Percentiles rank a stretch among this genome's conserved stretches.
These are phyloP conservation scores for Zelopaecilomyces penicillatus DNA, from an alignment of 2,329 filamentous ascomycete genomes.

Conservation along the genomic window DNA sequence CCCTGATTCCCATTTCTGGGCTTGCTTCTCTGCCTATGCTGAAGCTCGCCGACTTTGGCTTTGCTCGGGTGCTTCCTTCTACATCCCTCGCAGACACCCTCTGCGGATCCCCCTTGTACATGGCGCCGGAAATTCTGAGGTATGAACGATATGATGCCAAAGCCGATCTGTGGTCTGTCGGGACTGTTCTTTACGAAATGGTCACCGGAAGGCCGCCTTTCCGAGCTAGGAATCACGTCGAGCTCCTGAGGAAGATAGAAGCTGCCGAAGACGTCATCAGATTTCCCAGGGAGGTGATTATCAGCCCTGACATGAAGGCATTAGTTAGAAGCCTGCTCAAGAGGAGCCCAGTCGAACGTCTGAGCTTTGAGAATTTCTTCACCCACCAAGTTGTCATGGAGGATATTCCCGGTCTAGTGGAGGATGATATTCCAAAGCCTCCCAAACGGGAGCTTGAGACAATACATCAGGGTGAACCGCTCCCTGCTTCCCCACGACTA, in stretches of 20 bases:
- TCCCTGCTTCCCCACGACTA: constrained; percentile 17
- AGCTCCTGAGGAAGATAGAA: constrained; percentile 86
- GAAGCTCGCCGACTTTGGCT: constrained; percentile 98
- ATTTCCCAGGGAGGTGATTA: constrained; percentile 65
- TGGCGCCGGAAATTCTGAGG: constrained; percentile 94
- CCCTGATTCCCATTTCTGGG: constrained; percentile 71
- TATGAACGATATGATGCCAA: constrained; percentile 98
- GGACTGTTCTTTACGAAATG: constrained; percentile 95
- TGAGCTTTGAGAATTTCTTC: constrained; percentile 85
- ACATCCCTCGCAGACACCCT: constrained; percentile 92
- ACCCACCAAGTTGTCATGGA: constrained; percentile 60
- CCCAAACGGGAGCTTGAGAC: constrained; percentile 26
- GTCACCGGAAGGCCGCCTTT: constrained; percentile 85
- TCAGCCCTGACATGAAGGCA: constrained; percentile 69
- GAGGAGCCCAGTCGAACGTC: constrained; percentile 73
- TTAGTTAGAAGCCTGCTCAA: constrained; percentile 76
- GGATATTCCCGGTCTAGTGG: constrained; percentile 72
- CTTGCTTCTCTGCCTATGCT: constrained; percentile 85
- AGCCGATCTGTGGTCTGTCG: constrained; percentile 95
- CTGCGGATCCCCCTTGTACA: constrained; percentile 93
- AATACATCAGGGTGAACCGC: constrained; percentile 22
- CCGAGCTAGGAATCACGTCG: constrained; percentile 86
- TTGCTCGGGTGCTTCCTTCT: constrained; percentile 81
- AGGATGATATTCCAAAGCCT: constrained; percentile 57
- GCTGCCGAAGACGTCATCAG: constrained; percentile 76